Evolutionary conservation across 179 eudicot genomes (phyloP).

Genomic region (Silene vulgaris): DNA sequence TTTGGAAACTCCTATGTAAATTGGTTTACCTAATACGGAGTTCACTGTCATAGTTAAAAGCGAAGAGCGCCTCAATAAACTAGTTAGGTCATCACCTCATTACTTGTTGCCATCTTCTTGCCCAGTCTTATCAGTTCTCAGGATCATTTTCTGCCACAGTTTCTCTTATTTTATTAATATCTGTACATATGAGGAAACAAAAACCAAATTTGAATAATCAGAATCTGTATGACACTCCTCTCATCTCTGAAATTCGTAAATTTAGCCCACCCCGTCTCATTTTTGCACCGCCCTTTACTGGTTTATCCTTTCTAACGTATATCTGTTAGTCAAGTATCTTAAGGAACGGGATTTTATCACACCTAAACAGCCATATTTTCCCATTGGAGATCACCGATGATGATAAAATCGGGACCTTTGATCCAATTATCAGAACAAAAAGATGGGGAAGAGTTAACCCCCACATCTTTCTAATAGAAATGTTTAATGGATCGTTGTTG

Average conservation of each 20-base stretch:
- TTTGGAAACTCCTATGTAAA: not conserved
- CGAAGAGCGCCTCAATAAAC: no score
- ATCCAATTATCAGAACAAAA: no score
- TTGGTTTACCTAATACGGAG: not conserved
- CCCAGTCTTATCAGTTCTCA: not conserved
- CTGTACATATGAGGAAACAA: no score
- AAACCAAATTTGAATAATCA: no score
- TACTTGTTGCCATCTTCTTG: not conserved
- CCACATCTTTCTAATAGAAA: not conserved
- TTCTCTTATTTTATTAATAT: not conserved
- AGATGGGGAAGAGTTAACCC: no score
- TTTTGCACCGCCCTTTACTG: not conserved
- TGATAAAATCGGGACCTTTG: no score
- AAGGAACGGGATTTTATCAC: no score
- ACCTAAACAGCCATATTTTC: no score
- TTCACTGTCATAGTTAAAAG: not conserved
- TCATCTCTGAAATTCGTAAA: not conserved
- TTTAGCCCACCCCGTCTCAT: not conserved
- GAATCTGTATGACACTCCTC: no score
- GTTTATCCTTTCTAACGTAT: not conserved
- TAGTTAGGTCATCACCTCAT: not conserved
- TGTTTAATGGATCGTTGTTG: not conserved
- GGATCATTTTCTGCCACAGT: not conserved
- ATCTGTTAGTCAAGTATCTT: not conserved
- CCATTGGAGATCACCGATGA: no score